Evolutionary conservation across 345 rosid genomes (phyloP).

Genomic region (Aurinia saxatilis): DNA sequence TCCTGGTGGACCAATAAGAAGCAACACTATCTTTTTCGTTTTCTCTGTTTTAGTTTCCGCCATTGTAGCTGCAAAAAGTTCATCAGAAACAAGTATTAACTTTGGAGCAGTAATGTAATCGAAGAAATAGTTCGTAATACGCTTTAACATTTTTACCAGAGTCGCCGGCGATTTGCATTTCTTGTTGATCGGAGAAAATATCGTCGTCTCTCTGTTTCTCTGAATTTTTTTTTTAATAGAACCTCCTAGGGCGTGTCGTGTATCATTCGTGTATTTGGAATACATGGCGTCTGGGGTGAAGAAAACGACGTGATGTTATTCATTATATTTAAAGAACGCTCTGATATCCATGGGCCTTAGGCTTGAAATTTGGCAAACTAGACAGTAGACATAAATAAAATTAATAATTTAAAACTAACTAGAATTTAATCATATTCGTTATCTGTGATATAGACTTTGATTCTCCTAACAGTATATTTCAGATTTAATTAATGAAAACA

Average conservation of each 20-base stretch:
- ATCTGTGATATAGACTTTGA: no score
- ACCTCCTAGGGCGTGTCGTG: conserved; percentile 4
- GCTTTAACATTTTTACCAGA: conserved; percentile 6
- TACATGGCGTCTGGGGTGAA: no score
- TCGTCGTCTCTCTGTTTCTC: not conserved
- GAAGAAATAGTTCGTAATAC: not conserved
- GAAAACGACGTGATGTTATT: no score
- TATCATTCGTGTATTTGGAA: not conserved
- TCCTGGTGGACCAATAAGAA: conserved; percentile 81
- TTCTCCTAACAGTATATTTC: no score
- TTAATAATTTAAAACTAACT: no score
- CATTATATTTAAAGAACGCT: no score
- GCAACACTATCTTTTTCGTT: conserved; percentile 35
- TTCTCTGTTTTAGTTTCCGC: conserved; percentile 32
- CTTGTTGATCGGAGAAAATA: conserved; percentile 14
- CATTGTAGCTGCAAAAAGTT: not conserved
- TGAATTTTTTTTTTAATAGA: not conserved
- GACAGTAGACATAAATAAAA: no score
- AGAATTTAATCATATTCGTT: no score
- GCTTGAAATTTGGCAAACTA: no score
- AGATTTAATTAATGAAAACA: no score
- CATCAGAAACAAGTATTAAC: not conserved
- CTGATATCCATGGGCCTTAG: no score
- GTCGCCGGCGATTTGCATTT: conserved; percentile 39
- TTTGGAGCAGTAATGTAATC: not conserved